Evolutionary conservation across 305 asterid species (phyloP).

Genomic region (Fraxinus greggii): DNA sequence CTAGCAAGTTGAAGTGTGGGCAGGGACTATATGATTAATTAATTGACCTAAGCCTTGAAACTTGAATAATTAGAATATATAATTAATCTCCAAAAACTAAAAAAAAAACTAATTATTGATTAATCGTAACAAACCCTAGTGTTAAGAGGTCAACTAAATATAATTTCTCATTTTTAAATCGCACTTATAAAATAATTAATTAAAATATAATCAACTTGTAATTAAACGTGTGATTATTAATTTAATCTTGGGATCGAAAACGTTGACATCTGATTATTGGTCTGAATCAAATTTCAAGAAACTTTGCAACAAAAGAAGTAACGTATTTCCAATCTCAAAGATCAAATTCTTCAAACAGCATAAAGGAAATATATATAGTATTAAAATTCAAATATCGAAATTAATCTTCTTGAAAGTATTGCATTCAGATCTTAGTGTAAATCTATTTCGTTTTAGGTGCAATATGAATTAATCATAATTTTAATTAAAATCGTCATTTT

Average conservation of each 20-base stretch:
- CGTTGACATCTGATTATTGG: slow-evolving; percentile 36
- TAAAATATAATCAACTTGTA: slow-evolving; percentile 28
- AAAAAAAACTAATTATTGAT: neutral
- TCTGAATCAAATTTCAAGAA: slow-evolving; percentile 15
- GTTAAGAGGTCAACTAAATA: slow-evolving; percentile 6
- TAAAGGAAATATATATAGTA: neutral
- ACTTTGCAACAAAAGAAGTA: neutral
- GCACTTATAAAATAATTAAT: neutral
- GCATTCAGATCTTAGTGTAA: neutral
- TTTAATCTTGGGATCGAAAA: slow-evolving; percentile 30
- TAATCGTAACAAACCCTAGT: slow-evolving; percentile 15
- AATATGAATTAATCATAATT: neutral
- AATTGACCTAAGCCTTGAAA: neutral
- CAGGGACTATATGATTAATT: neutral
- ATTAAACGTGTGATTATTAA: slow-evolving; percentile 24
- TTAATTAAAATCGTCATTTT: neutral
- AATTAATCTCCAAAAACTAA: neutral
- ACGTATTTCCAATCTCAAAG: neutral
- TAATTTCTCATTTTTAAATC: neutral
- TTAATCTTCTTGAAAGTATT: neutral
- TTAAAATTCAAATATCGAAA: neutral
- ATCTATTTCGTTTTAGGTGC: neutral
- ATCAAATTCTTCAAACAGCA: neutral
- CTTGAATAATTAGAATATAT: neutral
- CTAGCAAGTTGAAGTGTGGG: neutral